Evolutionary conservation across 2,329 filamentous ascomycete genomes (phyloP), one percentile per base, ranked within the genome.

Genomic region (Talaromyces sp.): DNA sequence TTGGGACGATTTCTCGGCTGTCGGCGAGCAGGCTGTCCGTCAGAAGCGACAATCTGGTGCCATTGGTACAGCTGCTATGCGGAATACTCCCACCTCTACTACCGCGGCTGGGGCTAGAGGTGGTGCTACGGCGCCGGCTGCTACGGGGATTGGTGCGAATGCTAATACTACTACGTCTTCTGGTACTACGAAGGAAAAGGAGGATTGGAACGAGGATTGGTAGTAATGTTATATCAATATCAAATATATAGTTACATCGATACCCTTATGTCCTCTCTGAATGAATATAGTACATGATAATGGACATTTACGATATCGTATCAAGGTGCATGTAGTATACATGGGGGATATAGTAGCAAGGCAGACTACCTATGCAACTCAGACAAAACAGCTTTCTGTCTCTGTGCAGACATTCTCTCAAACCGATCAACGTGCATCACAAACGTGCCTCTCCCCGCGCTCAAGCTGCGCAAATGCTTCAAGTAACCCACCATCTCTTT

Each of bases 401-500:
- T 78, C 70, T 83, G 84, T 44, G 78, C 77, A 44, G 81, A 83
- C 80, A 91, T 86, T 70, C 81, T 83, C 77, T 91, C 88, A 74
- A 90, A 91, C 40, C 83, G 82, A 77, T 91, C 88, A 55, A 90
- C 85, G 65, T 79, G 84, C 88, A 91, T 91, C 4, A 90, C 85
- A 73, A 91, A 91, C 1, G 88, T 90, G 0, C 88, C 88, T 61
- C 95, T 83, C 0, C 95, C 95, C 2, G 89, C 90, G 3, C 93
- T 99, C 80, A 96, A 83, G 76, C 91, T 93, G 59, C 95, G 83
- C 66, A 99, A 77, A 72, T 96, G 91, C 73, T 92, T 91, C 69
- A 98, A 81, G 75, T 98, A 99, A 46, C 93, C 91, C 39, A 98
- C 88, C 91, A 98, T 97, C 77, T 98, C 93, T 77, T 95, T 96